A percentile compares a stretch with the other conserved stretches of the same genome.
phyloP scores from a whole-genome alignment of 1,284 basidiomycete genomes.

The Melampsora allii-populina region DNA sequence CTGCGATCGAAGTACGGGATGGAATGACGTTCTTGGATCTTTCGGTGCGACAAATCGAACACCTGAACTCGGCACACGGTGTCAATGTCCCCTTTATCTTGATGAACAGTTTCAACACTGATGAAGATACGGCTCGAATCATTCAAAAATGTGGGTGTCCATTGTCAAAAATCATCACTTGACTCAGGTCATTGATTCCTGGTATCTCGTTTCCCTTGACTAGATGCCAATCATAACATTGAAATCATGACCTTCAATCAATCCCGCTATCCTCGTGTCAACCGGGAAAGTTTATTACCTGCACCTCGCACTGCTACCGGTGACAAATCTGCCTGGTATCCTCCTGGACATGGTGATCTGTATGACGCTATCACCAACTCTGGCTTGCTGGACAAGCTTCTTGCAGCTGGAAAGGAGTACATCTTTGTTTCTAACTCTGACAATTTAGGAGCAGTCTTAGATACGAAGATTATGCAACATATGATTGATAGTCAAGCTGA shows the following conservation, averaged over 20 bases:
- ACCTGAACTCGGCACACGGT: conserved; percentile 62
- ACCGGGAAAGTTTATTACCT: conserved; percentile 89
- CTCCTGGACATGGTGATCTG: conserved; percentile 96
- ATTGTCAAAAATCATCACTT: too few species aligned
- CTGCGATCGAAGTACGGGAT: conserved; percentile 86
- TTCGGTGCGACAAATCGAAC: conserved; percentile 94
- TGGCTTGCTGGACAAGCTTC: conserved; percentile 89
- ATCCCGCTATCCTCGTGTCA: conserved; percentile 95
- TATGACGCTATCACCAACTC: conserved; percentile 93
- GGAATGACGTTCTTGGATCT: conserved; percentile 99
- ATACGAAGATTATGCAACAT: conserved; percentile 74
- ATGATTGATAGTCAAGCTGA: conserved; percentile 54
- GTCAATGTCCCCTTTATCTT: conserved; percentile 93
- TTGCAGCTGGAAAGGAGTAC: conserved; percentile 96
- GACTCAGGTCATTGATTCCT: neutral
- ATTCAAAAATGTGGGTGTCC: conserved; percentile 76
- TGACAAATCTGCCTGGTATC: conserved; percentile 97
- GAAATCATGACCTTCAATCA: conserved; percentile 76
- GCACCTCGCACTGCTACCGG: conserved; percentile 79
- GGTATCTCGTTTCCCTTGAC: neutral
- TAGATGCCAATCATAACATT: conserved; percentile 51
- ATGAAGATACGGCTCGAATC: conserved; percentile 65
- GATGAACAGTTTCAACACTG: conserved; percentile 99
- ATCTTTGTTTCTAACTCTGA: conserved; percentile 99
- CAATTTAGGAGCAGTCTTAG: conserved; percentile 95